Evolutionary conservation across 176 grass and related monocot genomes (phyloP), one percentile per base, ranked within the genome.

Genomic region (Pontederia crassipes): DNA sequence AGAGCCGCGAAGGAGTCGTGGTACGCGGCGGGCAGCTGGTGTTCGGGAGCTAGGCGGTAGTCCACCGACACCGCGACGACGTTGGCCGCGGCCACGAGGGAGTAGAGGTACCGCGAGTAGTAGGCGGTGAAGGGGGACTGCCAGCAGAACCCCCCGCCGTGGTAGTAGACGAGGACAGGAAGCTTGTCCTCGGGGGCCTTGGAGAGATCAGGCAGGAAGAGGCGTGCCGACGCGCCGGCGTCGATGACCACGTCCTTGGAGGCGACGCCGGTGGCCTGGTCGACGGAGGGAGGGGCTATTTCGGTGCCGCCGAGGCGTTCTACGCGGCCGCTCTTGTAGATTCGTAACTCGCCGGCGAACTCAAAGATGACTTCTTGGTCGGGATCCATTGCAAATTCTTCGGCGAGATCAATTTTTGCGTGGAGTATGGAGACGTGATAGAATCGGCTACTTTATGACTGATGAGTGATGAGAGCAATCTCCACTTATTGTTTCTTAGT

Each of bases 181-280:
- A 55, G 66, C 15, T 16, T 54, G 14, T 54, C 73, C 71, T 11
- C 55, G 67, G 71, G 78, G 12, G 54, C 9, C 0, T 62, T 58
- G 5, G 26, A 17, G 27, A 66, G 12, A 66, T 68, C 72, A 2
- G 83, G 83, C 1, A 84, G 83, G 55, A 76, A 84, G 61, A 93
- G 11, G 75, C 89, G 80, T 8, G 61, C 89, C 1, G 81, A 80
- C 7, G 84, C 64, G 49, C 74, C 49, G 1, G 70, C 83, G 64
- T 95, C 81, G 57, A 95, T 65, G 66, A 78, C 61, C 55, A 86
- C 79, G 74, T 95, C 89, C 79, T 75, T 85, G 49, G 82, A 95
- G 49, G 45, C 4, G 61, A 89, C 85, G 45, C 76, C 78, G 32
- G 85, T 95, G 79, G 61, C 69, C 11, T 57, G 56, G 32, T 95